Conservation (phyloP, 768 basidiomycete genomes). For the Tephrocybe rancida region DNA sequence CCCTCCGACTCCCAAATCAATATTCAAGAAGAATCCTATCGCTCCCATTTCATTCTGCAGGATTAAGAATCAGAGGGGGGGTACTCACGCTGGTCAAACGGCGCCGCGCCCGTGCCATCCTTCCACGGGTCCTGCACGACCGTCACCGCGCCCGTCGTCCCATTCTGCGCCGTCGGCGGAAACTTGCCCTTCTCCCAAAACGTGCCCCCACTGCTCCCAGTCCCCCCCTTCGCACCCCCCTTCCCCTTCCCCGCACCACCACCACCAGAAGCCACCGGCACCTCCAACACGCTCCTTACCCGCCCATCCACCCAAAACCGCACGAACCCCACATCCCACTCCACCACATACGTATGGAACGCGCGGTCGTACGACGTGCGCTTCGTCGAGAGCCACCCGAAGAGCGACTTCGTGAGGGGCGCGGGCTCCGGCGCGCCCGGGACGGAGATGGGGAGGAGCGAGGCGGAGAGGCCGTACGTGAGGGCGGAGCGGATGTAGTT, state of each 20-base stretch:
- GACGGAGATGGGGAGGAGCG: constrained; percentile 12
- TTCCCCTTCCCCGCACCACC: constrained; percentile 25
- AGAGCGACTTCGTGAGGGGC: constrained; percentile 20
- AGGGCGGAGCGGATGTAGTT: constrained; percentile 63
- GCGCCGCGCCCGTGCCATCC: constrained; percentile 60
- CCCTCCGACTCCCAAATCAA: constrained; percentile 78
- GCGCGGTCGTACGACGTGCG: constrained; percentile 49
- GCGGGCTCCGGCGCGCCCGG: constrained; percentile 4
- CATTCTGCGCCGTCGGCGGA: constrained; percentile 62
- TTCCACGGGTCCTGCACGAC: constrained; percentile 69
- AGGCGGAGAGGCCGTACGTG: constrained; percentile 60
- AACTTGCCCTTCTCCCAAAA: constrained; percentile 73
- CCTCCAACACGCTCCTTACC: constrained; percentile 60
- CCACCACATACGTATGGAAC: constrained; percentile 77
- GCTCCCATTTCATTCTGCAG: not conserved
- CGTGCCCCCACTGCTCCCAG: constrained; percentile 37
- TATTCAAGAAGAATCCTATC: constrained; percentile 75
- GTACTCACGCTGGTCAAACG: constrained; percentile 75
- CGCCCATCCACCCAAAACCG: constrained; percentile 77
- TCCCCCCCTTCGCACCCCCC: constrained; percentile 13
- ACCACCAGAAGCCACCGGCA: constrained; percentile 51
- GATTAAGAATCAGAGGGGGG: constrained; percentile 35
- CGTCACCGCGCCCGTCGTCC: constrained; percentile 52
- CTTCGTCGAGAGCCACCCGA: constrained; percentile 59
- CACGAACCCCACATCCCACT: constrained; percentile 77